Percentiles rank a stretch among this genome's conserved stretches.
phyloP scores from a whole-genome alignment of 2,329 filamentous ascomycete species.

The Cordyceps javanica region DNA sequence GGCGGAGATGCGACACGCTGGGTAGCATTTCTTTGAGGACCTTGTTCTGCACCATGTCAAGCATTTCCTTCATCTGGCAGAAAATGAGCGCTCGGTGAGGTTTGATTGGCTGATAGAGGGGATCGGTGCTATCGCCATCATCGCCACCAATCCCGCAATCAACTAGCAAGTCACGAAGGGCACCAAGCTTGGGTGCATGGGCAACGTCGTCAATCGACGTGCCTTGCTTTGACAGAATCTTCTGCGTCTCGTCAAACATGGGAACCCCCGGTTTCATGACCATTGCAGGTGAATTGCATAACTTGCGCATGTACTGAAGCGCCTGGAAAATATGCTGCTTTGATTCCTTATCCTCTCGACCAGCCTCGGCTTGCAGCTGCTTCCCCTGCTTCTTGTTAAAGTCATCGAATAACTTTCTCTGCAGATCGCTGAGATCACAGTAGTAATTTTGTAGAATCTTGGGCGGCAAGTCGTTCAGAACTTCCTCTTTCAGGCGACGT shows the following conservation, averaged over 20 bases:
- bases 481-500: conserved; percentile 93
- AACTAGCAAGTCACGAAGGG: conserved; percentile 87
- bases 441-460: conserved; percentile 99
- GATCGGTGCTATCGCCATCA: conserved; percentile 52
- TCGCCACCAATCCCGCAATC: conserved; percentile 93
- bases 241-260: conserved; percentile 82
- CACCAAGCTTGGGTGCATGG: conserved; percentile 89
- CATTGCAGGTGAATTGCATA: conserved; percentile 94
- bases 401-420: conserved; percentile 92
- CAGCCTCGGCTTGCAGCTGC: conserved; percentile 76
- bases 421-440: conserved; percentile 91
- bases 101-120: conserved; percentile 75
- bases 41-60: conserved; percentile 95
- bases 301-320: conserved; percentile 97
- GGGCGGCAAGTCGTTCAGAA: conserved; percentile 88
- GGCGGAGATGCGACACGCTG: conserved; percentile 84
- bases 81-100: conserved; percentile 95
- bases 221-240: conserved; percentile 68
- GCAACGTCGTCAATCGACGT: conserved; percentile 76
- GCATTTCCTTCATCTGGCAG: conserved; percentile 99
- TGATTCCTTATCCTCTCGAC: conserved; percentile 79
- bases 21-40: conserved; percentile 89
- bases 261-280: conserved; percentile 93
- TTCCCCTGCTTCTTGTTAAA: conserved; percentile 92
- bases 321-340: conserved; percentile 99